Conservation (phyloP, 306 rosid genomes). For the Vigna unguiculata region DNA sequence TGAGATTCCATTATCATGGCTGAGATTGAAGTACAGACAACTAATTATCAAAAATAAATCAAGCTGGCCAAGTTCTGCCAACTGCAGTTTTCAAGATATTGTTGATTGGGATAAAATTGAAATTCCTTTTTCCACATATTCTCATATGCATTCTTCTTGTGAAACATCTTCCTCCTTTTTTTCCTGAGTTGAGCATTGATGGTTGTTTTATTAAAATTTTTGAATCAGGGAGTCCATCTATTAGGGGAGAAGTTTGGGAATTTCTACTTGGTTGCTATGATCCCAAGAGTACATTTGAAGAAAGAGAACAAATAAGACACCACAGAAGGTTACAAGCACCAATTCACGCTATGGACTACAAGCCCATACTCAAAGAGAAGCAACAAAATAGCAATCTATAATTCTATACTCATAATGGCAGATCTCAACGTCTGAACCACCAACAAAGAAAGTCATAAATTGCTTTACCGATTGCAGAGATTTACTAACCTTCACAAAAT, state of each 20-base stretch:
- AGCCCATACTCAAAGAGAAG: no score
- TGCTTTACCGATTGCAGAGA: no score
- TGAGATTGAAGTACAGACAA: not conserved
- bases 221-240: slow-evolving; percentile 84
- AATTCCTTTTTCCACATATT: not conserved
- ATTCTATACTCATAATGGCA: no score
- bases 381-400: no score
- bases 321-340: slow-evolving; percentile 73
- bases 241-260: slow-evolving; percentile 99
- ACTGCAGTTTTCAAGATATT: not conserved
- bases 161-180: not conserved
- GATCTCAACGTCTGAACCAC: no score
- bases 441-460: no score
- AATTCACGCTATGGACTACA: no score
- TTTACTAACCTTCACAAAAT: no score
- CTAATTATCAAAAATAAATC: not conserved
- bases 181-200: not conserved
- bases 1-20: slow-evolving; percentile 18
- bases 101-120: not conserved
- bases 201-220: slow-evolving; percentile 32
- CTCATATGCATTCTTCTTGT: slow-evolving; percentile 1
- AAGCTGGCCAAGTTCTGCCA: not conserved
- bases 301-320: slow-evolving; percentile 78
- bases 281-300: slow-evolving; percentile 87
- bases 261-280: slow-evolving; percentile 95